phyloP scores from a whole-genome alignment of 177 flowering plant genomes.

The Telopea speciosissima region DNA sequence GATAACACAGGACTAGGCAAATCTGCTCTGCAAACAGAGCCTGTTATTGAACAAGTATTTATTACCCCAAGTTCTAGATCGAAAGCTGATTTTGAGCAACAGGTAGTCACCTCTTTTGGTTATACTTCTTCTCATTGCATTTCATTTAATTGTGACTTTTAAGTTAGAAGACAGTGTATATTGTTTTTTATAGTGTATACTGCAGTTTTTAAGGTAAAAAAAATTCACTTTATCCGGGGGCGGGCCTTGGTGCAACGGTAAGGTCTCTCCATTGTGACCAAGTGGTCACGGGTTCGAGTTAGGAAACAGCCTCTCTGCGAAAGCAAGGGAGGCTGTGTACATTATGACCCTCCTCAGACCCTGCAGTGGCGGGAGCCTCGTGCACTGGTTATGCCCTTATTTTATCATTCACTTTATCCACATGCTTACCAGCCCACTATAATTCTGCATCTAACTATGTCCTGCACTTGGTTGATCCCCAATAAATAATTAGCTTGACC shows the following conservation, averaged over 20 bases:
- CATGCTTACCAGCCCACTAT: neutral
- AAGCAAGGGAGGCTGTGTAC: too few species aligned
- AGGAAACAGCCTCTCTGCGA: too few species aligned
- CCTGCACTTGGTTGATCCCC: neutral
- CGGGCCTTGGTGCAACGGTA: too few species aligned
- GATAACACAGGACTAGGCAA: conserved; percentile 85
- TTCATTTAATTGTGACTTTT: neutral
- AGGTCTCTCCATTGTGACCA: too few species aligned
- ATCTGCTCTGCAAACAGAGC: conserved; percentile 90
- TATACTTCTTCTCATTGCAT: neutral
- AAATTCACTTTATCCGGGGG: too few species aligned
- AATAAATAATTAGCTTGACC: neutral
- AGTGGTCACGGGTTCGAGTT: too few species aligned
- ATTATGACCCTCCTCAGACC: too few species aligned
- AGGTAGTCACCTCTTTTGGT: conserved; percentile 37
- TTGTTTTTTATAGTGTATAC: neutral
- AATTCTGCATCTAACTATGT: neutral
- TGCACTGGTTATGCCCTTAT: too few species aligned
- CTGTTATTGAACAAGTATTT: conserved; percentile 91
- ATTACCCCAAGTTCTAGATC: conserved; percentile 68
- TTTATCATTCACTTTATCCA: neutral
- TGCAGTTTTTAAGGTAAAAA: too few species aligned
- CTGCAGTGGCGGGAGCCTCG: too few species aligned
- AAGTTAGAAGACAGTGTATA: neutral
- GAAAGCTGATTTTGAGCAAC: conserved; percentile 82